Percentiles rank a stretch among this genome's conserved stretches.
These are phyloP conservation scores for Ustilago tritici DNA, from an alignment of 1,284 basidiomycete genomes.

Conservation along the genomic window DNA sequence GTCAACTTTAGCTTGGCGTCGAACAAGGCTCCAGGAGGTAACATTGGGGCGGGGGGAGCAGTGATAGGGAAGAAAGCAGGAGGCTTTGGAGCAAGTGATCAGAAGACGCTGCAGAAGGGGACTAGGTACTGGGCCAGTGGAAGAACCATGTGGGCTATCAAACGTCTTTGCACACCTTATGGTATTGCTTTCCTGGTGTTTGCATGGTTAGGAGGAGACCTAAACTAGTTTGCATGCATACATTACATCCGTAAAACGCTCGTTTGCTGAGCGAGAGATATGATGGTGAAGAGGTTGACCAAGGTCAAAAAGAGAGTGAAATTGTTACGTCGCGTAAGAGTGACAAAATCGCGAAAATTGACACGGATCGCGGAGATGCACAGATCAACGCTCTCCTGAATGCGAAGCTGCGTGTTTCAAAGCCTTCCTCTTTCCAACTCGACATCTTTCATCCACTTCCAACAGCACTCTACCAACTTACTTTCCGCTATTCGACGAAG, in stretches of 20 bases:
- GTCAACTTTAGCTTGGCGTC: slow-evolving; percentile 42
- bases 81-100: slow-evolving; percentile 24
- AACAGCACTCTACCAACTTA: too few relatives aligned
- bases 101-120: slow-evolving; percentile 31
- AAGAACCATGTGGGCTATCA: slow-evolving; percentile 56
- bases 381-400: slow-evolving; percentile 10
- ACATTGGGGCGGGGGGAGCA: not conserved
- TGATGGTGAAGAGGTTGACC: not conserved
- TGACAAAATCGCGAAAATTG: not conserved
- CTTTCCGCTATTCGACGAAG: too few relatives aligned
- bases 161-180: slow-evolving; percentile 62
- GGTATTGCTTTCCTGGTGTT: slow-evolving; percentile 66
- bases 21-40: not conserved
- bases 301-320: not conserved
- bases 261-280: not conserved
- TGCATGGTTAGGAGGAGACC: slow-evolving; percentile 67
- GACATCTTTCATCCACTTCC: slow-evolving; percentile 18
- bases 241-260: not conserved
- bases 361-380: not conserved
- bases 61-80: slow-evolving; percentile 9
- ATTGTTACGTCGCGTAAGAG: not conserved
- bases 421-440: slow-evolving; percentile 2
- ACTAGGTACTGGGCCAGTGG: slow-evolving; percentile 56
- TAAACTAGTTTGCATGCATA: slow-evolving; percentile 25
- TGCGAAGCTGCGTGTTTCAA: not conserved